Conservation (phyloP, 495 filamentous ascomycete species). For the Achaetomiella virescens region DNA sequence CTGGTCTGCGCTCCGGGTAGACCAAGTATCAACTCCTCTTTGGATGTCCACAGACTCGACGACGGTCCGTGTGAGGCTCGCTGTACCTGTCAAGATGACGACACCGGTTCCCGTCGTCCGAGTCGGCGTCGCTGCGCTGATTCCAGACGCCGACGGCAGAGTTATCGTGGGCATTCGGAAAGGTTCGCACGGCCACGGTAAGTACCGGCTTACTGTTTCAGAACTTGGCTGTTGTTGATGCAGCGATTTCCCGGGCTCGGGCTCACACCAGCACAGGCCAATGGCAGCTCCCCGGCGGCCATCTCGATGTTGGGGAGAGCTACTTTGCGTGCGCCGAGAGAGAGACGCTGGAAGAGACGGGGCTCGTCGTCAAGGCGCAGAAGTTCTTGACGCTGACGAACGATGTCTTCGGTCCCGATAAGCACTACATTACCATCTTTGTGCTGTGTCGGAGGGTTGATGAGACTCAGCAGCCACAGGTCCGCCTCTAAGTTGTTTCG, state of each 20-base stretch:
- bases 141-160: conserved; percentile 29
- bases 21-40: too few relatives aligned
- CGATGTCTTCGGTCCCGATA: conserved; percentile 47
- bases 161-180: conserved; percentile 39
- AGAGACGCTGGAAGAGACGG: conserved; percentile 65
- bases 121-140: conserved; percentile 38
- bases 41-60: too few relatives aligned
- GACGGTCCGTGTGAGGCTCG: too few relatives aligned
- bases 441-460: conserved; percentile 42
- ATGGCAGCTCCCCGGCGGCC: conserved; percentile 61
- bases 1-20: too few relatives aligned
- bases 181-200: conserved; percentile 37
- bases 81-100: too few relatives aligned
- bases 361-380: conserved; percentile 43
- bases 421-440: conserved; percentile 65
- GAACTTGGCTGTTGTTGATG: not conserved
- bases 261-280: conserved; percentile 36
- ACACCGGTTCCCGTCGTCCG: conserved; percentile 10
- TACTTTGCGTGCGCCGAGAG: conserved; percentile 53
- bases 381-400: conserved; percentile 53
- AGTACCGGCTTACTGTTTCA: not conserved
- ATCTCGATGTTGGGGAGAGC: conserved; percentile 59
- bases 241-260: not conserved
- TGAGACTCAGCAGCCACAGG: conserved; percentile 40
- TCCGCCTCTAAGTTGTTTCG: conserved; percentile 1